Base-by-base conservation (phyloP, 257 asterid genomes). In the Solanum sejunctum region DNA sequence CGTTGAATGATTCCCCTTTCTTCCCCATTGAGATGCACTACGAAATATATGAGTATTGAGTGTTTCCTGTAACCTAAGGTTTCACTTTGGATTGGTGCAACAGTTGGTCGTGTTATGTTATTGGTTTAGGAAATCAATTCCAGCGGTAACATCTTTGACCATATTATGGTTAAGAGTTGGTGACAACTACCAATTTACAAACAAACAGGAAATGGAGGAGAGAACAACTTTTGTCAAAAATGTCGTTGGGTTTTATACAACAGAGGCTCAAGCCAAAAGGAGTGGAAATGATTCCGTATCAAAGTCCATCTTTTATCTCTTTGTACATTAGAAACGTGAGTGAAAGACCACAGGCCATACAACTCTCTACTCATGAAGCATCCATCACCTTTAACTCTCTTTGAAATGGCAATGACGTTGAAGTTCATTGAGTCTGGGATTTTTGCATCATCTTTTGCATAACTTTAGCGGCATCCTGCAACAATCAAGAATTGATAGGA, bases 391-490 rank as follows among this genome's bases (percentile, higher is more conserved):
- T 85, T 86, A 20, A 51, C 81, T 89, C 89, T 94, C 92, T 94
- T 95, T 1, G 99, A 92, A 58, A 95, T 71, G 41, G 97, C 93
- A 60, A 96, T 94, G 43, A 93, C 93, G 20, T 90, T 96, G 94
- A 96, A 96, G 89, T 92, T 90, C 77, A 89, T 90, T 0, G 99
- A 93, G 32, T 92, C 92, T 0, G 98, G 99, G 85, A 92, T 94
- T 26, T 93, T 92, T 87, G 26, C 26, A 26, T 26, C 26, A 26
- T 26, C 26, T 26, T 26, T 26, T 90, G 88, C 47, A 94, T 93
- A 6, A 96, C 97, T 87, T 91, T 91, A 45, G 95, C 94, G 21
- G 98, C 89, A 83, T 96, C 99, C 99, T 96, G 93, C 36, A 58
- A 58, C 32, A 77, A 39, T 10, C 26, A 4, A 26, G 26, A 26